phyloP scores from a whole-genome alignment of 2,329 filamentous ascomycete species.

The Amylocarpus encephaloides region DNA sequence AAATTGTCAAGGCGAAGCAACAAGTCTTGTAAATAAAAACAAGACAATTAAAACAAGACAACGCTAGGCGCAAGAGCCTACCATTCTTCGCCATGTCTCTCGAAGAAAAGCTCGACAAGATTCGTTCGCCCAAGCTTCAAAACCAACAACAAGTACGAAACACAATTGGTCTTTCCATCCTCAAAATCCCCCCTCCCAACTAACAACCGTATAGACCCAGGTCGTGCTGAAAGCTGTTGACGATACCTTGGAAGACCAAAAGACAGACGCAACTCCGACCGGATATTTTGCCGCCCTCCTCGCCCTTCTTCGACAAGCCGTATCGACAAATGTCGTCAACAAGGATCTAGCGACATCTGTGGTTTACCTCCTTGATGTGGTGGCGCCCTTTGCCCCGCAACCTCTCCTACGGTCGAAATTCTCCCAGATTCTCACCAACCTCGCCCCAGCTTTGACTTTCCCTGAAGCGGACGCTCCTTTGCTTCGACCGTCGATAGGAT shows the following conservation, averaged over 20 bases:
- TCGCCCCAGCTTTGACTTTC: slow-evolving; percentile 77
- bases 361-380: slow-evolving; percentile 90
- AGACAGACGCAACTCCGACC: slow-evolving; percentile 75
- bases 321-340: slow-evolving; percentile 60
- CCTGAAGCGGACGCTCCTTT: slow-evolving; percentile 81
- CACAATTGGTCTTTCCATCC: background rate
- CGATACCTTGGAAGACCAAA: slow-evolving; percentile 83
- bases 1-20: background rate
- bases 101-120: slow-evolving; percentile 92
- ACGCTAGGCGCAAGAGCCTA: slow-evolving; percentile 25
- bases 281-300: slow-evolving; percentile 95
- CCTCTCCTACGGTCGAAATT: slow-evolving; percentile 92
- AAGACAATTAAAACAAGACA: background rate
- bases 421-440: slow-evolving; percentile 78
- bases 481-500: slow-evolving; percentile 82
- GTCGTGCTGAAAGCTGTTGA: slow-evolving; percentile 88
- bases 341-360: slow-evolving; percentile 79
- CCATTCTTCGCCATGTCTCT: slow-evolving; percentile 48
- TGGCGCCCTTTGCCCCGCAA: slow-evolving; percentile 77
- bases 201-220: slow-evolving; percentile 52
- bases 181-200: background rate
- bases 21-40: no score
- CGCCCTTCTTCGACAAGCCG: slow-evolving; percentile 74
- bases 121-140: slow-evolving; percentile 91
- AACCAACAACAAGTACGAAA: slow-evolving; percentile 79